Percentiles rank a stretch among this genome's conserved stretches.
These are phyloP conservation scores for Cercophora sp. DNA, from an alignment of 495 filamentous ascomycete genomes.

Conservation along the genomic window DNA sequence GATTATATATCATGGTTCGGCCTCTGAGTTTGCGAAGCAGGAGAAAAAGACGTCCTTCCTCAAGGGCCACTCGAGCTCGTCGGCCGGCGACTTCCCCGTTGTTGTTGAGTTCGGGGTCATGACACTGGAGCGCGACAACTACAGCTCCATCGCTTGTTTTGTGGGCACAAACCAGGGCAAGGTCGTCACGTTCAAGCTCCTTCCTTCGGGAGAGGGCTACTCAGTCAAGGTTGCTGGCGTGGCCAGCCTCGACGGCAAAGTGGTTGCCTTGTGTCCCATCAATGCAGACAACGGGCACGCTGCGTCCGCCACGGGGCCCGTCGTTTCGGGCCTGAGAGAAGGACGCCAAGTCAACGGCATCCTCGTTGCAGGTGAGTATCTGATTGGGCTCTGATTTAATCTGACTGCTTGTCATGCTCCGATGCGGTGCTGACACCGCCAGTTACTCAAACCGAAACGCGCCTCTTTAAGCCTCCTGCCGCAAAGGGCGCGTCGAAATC, in stretches of 20 bases:
- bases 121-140: constrained; percentile 87
- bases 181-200: constrained; percentile 81
- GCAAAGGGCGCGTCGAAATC: constrained; percentile 83
- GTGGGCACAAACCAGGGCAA: constrained; percentile 83
- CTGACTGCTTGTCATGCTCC: no score
- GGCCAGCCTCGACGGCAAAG: constrained; percentile 59
- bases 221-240: constrained; percentile 67
- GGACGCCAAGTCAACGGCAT: constrained; percentile 70
- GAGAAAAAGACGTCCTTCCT: constrained; percentile 70
- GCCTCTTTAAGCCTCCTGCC: constrained; percentile 80
- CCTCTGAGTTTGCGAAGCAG: constrained; percentile 63
- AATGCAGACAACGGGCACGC: constrained; percentile 70
- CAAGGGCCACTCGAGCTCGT: constrained; percentile 36
- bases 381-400: not conserved
- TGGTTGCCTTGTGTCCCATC: constrained; percentile 74
- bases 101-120: constrained; percentile 87
- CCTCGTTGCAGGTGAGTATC: constrained; percentile 47
- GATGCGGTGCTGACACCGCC: constrained; percentile 6
- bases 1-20: constrained; percentile 69
- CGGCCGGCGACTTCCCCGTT: constrained; percentile 65
- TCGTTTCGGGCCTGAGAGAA: constrained; percentile 66
- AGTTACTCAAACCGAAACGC: constrained; percentile 70
- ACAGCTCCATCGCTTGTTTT: constrained; percentile 89
- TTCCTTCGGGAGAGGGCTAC: constrained; percentile 71
- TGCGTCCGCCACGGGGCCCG: constrained; percentile 67